phyloP scores from a whole-genome alignment of 2,329 filamentous ascomycete genomes.

The Fusarium incarnatum region DNA sequence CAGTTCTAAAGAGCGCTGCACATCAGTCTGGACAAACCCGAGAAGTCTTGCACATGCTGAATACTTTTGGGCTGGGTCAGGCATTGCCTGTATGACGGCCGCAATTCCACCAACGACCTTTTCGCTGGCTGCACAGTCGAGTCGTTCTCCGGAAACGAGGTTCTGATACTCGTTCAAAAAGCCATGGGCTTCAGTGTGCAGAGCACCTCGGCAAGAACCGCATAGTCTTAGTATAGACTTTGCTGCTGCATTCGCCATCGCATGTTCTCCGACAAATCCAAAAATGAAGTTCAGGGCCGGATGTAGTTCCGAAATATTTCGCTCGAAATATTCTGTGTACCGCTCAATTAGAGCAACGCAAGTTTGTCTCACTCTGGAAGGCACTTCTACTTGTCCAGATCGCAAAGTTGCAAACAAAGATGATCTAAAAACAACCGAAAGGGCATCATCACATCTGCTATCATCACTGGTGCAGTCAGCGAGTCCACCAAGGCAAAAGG shows the following conservation, averaged over 20 bases:
- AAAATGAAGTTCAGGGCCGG: constrained; percentile 81
- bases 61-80: constrained; percentile 68
- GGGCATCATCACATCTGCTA: constrained; percentile 66
- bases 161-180: constrained; percentile 79
- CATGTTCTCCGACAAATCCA: constrained; percentile 70
- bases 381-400: constrained; percentile 64
- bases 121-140: constrained; percentile 78
- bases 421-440: constrained; percentile 71
- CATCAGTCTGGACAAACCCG: constrained; percentile 70
- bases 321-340: constrained; percentile 81
- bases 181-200: constrained; percentile 74
- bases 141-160: constrained; percentile 64
- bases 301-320: constrained; percentile 74
- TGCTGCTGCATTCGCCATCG: constrained; percentile 75
- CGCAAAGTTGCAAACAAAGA: constrained; percentile 67
- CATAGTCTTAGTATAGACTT: constrained; percentile 80
- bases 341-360: constrained; percentile 77
- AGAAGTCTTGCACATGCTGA: constrained; percentile 52
- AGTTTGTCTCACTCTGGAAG: constrained; percentile 73
- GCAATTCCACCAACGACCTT: constrained; percentile 79
- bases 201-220: constrained; percentile 76
- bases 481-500: constrained; percentile 73
- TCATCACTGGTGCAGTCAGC: constrained; percentile 73
- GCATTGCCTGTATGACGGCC: constrained; percentile 78
- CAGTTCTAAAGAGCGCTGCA: constrained; percentile 42